Percentiles rank a stretch among this genome's conserved stretches.
These are phyloP conservation scores for grape (Vitis vinifera) DNA, from an alignment of 164 flowering plant genomes.

Conservation along the genomic window ASM3070453v1 NC_081812.1:16063501-16064000, in stretches of 20 bases:
- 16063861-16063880: conserved; percentile 22
- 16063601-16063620: conserved; percentile 69
- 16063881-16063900: too few species aligned
- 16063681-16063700: too few species aligned
- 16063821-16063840: conserved; percentile 23
- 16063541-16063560: conserved; percentile 64
- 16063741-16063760: conserved; percentile 66
- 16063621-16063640: conserved; percentile 69
- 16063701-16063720: neutral
- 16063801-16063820: conserved; percentile 24
- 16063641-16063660: conserved; percentile 51
- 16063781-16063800: conserved; percentile 56
- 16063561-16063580: conserved; percentile 81
- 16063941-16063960: neutral
- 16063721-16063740: conserved; percentile 37
- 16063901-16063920: too few species aligned
- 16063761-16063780: conserved; percentile 82
- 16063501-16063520: conserved; percentile 73
- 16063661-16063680: too few species aligned
- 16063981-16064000: conserved; percentile 31
- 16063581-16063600: conserved; percentile 79
- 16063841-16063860: conserved; percentile 36
- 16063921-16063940: too few species aligned
- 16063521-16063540: conserved; percentile 67
- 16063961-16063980: conserved; percentile 33